Base-by-base conservation (phyloP, 768 basidiomycete species). In the Epithele typhae region DNA sequence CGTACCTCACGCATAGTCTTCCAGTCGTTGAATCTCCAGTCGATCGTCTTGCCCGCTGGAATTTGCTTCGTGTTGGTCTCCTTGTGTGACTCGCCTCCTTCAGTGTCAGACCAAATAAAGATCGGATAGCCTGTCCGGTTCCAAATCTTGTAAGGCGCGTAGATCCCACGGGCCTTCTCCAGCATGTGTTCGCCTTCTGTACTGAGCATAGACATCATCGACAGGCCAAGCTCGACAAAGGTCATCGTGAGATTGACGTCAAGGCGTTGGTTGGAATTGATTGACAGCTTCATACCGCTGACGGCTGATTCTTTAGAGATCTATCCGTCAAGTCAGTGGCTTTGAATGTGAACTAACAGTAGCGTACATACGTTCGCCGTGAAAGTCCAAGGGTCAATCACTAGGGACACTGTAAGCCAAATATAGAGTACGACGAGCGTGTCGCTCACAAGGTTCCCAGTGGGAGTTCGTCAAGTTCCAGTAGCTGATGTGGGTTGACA, bases 11-110 rank as follows among this genome's bases (percentile, higher is more conserved):
- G 82, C 72, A 89, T 84, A 4, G 84, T 86, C 62, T 85, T 86
- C 87, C 92, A 92, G 59, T 98, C 94, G 61, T 97, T 93, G 58
- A 98, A 97, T 45, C 96, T 76, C 96, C 96, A 98, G 46, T 97
- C 94, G 4, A 90, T 71, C 7, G 75, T 81, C 58, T 89, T 76
- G 30, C 87, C 85, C 53, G 92, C 78, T 17, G 78, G 68, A 30
- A 99, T 68, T 56, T 82, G 79, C 35, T 81, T 72, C 24, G 75
- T 69, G 24, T 72, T 71, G 3, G 69, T 62, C 47, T 80, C 77
- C 37, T 74, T 76, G 38, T 34, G 62, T 44, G 67, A 69, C 21
- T 63, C 54, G 54, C 57, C 76, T 27, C 77, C 76, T 39, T 89
- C 87, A 17, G 75, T 63, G 54, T 95, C 92, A 2, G 92, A 81